phyloP scores from a whole-genome alignment of 1,284 basidiomycete species.

The Fomes fomentarius region DNA sequence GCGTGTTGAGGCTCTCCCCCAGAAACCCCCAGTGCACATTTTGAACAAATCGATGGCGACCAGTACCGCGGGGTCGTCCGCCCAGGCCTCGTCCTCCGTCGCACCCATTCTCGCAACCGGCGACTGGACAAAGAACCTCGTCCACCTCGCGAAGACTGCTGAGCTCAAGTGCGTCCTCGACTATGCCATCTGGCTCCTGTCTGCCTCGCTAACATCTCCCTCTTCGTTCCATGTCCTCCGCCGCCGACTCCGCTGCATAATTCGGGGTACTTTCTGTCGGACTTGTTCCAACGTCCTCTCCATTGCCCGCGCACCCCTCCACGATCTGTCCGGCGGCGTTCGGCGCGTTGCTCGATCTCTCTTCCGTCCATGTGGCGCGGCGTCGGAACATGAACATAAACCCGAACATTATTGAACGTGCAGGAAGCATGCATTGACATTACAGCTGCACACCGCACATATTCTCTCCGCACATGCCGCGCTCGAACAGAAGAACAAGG shows the following conservation, averaged over 20 bases:
- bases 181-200: slow-evolving; percentile 10
- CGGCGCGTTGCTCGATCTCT: not conserved
- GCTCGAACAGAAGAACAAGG: slow-evolving; percentile 72
- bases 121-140: slow-evolving; percentile 82
- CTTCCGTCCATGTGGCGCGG: not conserved
- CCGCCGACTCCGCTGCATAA: not conserved
- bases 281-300: not conserved
- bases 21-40: slow-evolving; percentile 28
- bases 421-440: slow-evolving; percentile 79
- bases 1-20: slow-evolving; percentile 20
- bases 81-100: slow-evolving; percentile 23
- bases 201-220: not conserved
- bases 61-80: slow-evolving; percentile 24
- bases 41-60: slow-evolving; percentile 30
- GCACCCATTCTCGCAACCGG: slow-evolving; percentile 68
- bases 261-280: not conserved
- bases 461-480: slow-evolving; percentile 79
- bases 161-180: slow-evolving; percentile 68
- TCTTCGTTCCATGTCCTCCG: not conserved
- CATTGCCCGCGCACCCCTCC: not conserved
- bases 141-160: slow-evolving; percentile 80
- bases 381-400: no score
- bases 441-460: slow-evolving; percentile 84
- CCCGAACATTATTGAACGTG: slow-evolving; percentile 3
- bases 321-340: not conserved